Percentiles rank a stretch among this genome's conserved stretches.
Conservation (phyloP, 441 rosid genomes). For the Eruca vesicaria region DNA sequence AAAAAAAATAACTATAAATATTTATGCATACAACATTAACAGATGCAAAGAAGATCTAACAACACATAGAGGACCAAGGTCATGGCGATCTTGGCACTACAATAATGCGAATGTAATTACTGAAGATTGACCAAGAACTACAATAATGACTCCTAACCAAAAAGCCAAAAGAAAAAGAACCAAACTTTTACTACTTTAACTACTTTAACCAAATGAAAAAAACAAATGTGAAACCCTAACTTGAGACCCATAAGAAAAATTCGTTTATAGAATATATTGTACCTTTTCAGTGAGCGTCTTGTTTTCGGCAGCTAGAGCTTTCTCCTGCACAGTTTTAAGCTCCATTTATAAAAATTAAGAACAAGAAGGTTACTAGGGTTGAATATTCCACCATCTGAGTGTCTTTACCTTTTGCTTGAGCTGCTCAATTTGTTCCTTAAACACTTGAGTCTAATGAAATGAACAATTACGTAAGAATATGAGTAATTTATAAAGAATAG, state of each 20-base stretch:
- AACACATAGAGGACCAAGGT: not conserved
- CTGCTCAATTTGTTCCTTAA: slow-evolving; percentile 52
- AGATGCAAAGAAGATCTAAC: slow-evolving; percentile 1
- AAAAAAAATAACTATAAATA: not conserved
- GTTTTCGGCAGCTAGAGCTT: slow-evolving; percentile 59
- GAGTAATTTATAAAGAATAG: not conserved
- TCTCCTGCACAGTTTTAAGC: slow-evolving; percentile 53
- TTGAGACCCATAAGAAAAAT: slow-evolving; percentile 1
- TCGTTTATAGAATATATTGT: not conserved
- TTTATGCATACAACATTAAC: not conserved
- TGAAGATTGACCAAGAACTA: not conserved
- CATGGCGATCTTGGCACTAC: not conserved
- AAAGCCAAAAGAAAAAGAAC: not conserved
- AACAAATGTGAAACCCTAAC: slow-evolving; percentile 23
- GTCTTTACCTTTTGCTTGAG: slow-evolving; percentile 53
- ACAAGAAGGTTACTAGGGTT: slow-evolving; percentile 4
- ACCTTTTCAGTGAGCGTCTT: slow-evolving; percentile 65
- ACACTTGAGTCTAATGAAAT: slow-evolving; percentile 41
- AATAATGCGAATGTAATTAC: not conserved
- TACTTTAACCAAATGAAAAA: not conserved
- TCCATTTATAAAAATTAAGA: slow-evolving; percentile 6
- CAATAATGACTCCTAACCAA: not conserved
- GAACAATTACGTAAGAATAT: not conserved
- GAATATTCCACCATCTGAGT: slow-evolving; percentile 3
- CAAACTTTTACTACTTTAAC: not conserved